phyloP scores from a whole-genome alignment of 2,329 filamentous ascomycete species.

The Pestalotiopsis sp. region DNA sequence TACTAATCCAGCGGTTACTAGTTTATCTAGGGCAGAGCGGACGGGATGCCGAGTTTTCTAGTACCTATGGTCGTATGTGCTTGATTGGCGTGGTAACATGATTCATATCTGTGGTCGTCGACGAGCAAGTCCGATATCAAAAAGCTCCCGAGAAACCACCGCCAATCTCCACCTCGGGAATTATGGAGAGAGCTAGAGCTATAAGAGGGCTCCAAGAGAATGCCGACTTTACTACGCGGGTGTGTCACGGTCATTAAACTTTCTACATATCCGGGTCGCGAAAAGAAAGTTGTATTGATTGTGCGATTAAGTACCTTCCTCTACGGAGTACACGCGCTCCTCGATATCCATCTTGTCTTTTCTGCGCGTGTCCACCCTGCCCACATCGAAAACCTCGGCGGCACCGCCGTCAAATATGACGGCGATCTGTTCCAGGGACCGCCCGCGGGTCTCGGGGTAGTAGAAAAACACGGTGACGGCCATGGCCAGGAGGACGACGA shows the following conservation, averaged over 20 bases:
- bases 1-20: too few species aligned
- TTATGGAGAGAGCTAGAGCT: not conserved
- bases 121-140: too few species aligned
- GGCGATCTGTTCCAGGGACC: constrained; percentile 22
- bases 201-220: not conserved
- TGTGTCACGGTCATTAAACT: too few species aligned
- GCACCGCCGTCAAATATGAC: constrained; percentile 17
- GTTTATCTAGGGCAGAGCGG: too few species aligned
- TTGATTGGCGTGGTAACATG: too few species aligned
- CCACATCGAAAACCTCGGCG: not conserved
- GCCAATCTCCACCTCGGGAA: too few species aligned
- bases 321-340: not conserved
- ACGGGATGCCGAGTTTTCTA: too few species aligned
- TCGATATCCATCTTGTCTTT: not conserved
- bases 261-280: not conserved
- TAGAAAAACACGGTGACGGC: constrained; percentile 35
- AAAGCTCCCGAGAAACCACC: too few species aligned
- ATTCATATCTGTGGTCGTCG: not conserved
- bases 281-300: not conserved
- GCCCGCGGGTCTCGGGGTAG: constrained; percentile 29
- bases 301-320: not conserved
- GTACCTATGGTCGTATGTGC: not conserved
- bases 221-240: not conserved
- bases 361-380: not conserved
- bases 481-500: constrained; percentile 29